These are phyloP conservation scores for Phyllosticta paracitricarpa DNA, from an alignment of 2,329 filamentous ascomycete species.

Conservation along the genomic window DNA sequence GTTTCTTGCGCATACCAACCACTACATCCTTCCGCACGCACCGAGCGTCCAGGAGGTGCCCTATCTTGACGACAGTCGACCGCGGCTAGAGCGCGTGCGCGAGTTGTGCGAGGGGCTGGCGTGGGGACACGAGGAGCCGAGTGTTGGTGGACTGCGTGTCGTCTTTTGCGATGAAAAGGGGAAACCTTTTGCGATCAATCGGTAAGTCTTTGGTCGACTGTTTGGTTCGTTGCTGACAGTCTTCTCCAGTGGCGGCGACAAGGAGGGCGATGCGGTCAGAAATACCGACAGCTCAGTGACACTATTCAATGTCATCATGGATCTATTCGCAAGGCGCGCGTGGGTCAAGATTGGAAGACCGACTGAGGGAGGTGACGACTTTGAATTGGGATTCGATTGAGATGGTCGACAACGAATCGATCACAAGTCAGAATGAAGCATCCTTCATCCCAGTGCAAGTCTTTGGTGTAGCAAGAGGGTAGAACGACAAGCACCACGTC, in stretches of 20 bases:
- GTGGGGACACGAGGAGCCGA: constrained; percentile 14
- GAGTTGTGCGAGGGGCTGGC: constrained; percentile 18
- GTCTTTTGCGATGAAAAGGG: constrained; percentile 9
- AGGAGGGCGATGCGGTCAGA: neutral
- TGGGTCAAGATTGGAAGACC: constrained; percentile 23
- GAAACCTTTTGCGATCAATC: constrained; percentile 20
- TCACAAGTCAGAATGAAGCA: too few species aligned
- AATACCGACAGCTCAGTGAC: neutral
- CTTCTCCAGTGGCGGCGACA: neutral
- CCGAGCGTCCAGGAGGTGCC: constrained; percentile 29
- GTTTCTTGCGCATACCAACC: constrained; percentile 30
- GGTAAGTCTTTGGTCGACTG: constrained; percentile 10
- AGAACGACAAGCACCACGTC: too few species aligned
- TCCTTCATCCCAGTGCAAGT: too few species aligned
- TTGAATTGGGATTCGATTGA: constrained; percentile 16
- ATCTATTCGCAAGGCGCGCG: constrained; percentile 22
- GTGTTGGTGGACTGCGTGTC: constrained; percentile 20
- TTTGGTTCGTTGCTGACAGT: neutral
- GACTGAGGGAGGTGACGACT: constrained; percentile 20
- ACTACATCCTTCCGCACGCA: constrained; percentile 30
- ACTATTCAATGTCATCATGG: constrained; percentile 29
- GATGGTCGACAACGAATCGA: neutral
- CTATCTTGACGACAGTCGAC: constrained; percentile 33
- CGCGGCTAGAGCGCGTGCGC: constrained; percentile 28
- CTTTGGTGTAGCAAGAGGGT: too few species aligned